These are phyloP conservation scores for Trichoderma lentiforme DNA, from an alignment of 2,329 filamentous ascomycete genomes.

Conservation along the genomic window DNA sequence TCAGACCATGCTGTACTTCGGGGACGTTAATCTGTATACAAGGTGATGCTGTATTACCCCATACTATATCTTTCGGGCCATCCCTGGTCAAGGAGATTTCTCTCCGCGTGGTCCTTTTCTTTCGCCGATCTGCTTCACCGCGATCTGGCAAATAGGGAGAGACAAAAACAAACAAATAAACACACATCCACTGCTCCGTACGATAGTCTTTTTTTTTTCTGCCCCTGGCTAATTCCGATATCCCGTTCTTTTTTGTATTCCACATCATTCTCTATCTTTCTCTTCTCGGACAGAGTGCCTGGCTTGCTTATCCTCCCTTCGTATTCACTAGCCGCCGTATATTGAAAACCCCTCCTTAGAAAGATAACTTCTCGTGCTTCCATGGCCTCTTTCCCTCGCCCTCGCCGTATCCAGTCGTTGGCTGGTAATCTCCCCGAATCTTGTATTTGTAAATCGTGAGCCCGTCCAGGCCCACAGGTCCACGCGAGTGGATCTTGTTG, in stretches of 20 bases:
- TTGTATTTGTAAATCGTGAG: conserved; percentile 98
- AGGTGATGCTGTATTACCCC: background rate
- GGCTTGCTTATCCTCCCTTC: background rate
- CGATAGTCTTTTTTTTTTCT: background rate
- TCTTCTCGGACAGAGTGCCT: background rate
- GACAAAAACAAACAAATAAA: background rate
- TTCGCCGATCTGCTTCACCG: conserved; percentile 7
- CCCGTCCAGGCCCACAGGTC: conserved; percentile 90
- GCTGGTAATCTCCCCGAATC: conserved; percentile 77
- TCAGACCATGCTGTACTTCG: background rate
- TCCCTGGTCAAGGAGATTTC: background rate
- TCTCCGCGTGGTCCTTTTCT: background rate
- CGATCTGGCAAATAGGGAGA: background rate
- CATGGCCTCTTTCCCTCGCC: conserved; percentile 57
- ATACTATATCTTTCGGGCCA: background rate
- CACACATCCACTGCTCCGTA: background rate
- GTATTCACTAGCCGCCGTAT: background rate
- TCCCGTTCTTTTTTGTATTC: background rate
- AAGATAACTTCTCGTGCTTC: conserved; percentile 55
- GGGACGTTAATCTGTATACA: background rate
- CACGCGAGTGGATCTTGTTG: conserved; percentile 94
- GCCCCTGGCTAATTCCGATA: background rate
- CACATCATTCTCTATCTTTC: background rate
- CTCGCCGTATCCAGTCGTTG: conserved; percentile 71
- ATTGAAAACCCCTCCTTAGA: conserved; percentile 29